phyloP scores from a whole-genome alignment of 1,284 basidiomycete genomes.

The Apiotrichum laibachii region DNA sequence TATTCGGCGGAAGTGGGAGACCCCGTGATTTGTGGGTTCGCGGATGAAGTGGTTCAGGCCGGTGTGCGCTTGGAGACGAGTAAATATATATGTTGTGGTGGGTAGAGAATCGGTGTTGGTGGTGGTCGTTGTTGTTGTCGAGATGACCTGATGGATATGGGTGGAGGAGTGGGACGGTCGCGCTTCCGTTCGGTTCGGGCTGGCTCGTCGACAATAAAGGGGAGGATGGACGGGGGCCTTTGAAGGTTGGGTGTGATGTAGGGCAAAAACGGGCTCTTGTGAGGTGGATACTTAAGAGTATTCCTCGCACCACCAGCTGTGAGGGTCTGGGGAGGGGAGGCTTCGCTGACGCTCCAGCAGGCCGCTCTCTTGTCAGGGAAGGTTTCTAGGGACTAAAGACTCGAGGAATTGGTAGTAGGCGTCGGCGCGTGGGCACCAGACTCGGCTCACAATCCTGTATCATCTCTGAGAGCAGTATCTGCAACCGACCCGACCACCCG shows the following conservation, averaged over 20 bases:
- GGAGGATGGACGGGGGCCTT: background rate
- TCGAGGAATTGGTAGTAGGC: too few relatives aligned
- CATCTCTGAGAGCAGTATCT: too few relatives aligned
- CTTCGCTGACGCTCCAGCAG: background rate
- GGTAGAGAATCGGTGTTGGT: background rate
- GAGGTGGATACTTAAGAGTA: slow-evolving; percentile 1
- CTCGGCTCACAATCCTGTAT: too few relatives aligned
- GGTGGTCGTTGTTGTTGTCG: background rate
- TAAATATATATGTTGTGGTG: too few relatives aligned
- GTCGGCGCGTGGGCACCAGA: too few relatives aligned
- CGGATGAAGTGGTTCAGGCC: too few relatives aligned
- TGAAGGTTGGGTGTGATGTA: background rate
- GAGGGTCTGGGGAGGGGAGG: background rate
- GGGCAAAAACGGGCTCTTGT: background rate
- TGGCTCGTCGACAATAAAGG: background rate
- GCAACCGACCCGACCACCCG: too few relatives aligned
- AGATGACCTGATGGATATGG: background rate
- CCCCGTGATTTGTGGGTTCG: too few relatives aligned
- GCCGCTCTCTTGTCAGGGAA: background rate
- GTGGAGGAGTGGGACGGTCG: background rate
- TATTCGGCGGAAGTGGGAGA: background rate
- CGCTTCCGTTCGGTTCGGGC: background rate
- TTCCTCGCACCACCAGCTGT: background rate
- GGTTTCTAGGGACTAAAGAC: too few relatives aligned
- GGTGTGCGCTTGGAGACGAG: too few relatives aligned